phyloP scores from a whole-genome alignment of 768 basidiomycete genomes.

The Asterophora parasitica region DNA sequence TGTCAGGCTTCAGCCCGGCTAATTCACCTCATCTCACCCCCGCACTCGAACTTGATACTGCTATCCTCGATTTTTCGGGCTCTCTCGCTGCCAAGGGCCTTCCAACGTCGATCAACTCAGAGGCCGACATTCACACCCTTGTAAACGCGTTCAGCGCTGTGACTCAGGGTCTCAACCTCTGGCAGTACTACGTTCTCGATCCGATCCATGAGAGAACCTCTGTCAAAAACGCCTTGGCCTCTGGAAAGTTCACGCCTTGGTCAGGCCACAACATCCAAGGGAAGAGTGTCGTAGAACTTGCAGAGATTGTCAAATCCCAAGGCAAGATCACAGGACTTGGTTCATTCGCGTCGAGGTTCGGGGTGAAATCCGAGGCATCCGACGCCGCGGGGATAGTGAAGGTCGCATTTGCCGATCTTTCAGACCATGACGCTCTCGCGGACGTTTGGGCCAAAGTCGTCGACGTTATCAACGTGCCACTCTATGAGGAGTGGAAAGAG shows the following conservation, averaged over 20 bases:
- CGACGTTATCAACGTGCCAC: constrained; percentile 82
- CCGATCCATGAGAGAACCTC: constrained; percentile 55
- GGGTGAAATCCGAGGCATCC: constrained; percentile 55
- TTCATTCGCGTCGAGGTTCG: constrained; percentile 60
- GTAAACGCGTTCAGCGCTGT: constrained; percentile 56
- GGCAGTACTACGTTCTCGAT: constrained; percentile 94
- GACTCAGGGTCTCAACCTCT: constrained; percentile 67
- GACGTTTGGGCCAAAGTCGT: constrained; percentile 75
- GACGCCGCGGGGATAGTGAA: constrained; percentile 72
- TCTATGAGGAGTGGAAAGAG: constrained; percentile 84
- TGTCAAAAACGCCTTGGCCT: constrained; percentile 50
- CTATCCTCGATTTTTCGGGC: constrained; percentile 76
- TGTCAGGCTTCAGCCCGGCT: constrained; percentile 76
- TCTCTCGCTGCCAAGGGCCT: constrained; percentile 62
- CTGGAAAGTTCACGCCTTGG: constrained; percentile 51
- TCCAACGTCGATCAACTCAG: constrained; percentile 62
- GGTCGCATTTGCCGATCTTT: constrained; percentile 53
- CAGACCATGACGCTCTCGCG: constrained; percentile 48
- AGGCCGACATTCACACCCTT: constrained; percentile 65
- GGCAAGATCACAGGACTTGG: constrained; percentile 56
- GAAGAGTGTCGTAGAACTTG: constrained; percentile 61
- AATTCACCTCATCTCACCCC: constrained; percentile 91
- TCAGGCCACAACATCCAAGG: constrained; percentile 51
- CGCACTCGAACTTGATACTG: constrained; percentile 89
- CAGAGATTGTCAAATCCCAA: constrained; percentile 51